A percentile compares a stretch with the other conserved stretches of the same genome.
These are phyloP conservation scores for Lasiodiplodia hormozganensis DNA, from an alignment of 2,329 filamentous ascomycete species.

Conservation along the genomic window DNA sequence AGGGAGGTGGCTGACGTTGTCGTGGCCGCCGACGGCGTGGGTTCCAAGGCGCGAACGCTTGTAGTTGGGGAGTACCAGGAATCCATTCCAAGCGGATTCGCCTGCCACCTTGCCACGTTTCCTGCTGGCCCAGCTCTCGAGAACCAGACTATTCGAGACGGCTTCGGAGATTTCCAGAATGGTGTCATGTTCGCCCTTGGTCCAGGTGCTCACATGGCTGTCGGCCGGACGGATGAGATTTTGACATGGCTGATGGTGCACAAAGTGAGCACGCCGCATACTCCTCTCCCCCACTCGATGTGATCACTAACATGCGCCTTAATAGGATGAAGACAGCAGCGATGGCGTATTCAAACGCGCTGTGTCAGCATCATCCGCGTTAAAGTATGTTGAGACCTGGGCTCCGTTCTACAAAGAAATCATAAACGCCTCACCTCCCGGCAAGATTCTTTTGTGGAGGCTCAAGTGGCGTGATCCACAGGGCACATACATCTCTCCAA, in stretches of 20 bases:
- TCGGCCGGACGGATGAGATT: neutral
- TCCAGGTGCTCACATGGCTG: neutral
- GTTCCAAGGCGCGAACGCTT: neutral
- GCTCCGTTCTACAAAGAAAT: constrained; percentile 44
- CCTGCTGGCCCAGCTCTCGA: neutral
- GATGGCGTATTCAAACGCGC: neutral
- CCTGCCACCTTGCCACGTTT: neutral
- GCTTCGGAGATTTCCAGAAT: neutral
- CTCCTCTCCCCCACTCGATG: neutral
- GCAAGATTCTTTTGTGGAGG: constrained; percentile 59
- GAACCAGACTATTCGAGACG: neutral
- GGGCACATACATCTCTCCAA: constrained; percentile 58
- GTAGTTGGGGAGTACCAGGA: neutral
- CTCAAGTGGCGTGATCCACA: constrained; percentile 62
- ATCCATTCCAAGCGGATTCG: neutral
- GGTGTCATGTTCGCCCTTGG: neutral
- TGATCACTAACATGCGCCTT: neutral
- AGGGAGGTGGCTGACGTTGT: neutral
- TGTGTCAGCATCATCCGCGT: neutral
- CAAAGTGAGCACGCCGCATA: neutral
- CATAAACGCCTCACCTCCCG: constrained; percentile 44
- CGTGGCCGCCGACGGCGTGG: neutral
- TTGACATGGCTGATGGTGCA: neutral
- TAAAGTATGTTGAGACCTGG: constrained; percentile 38
- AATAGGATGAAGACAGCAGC: neutral